phyloP scores from a whole-genome alignment of 495 filamentous ascomycete genomes.

The Aspergillus panamensis region DNA sequence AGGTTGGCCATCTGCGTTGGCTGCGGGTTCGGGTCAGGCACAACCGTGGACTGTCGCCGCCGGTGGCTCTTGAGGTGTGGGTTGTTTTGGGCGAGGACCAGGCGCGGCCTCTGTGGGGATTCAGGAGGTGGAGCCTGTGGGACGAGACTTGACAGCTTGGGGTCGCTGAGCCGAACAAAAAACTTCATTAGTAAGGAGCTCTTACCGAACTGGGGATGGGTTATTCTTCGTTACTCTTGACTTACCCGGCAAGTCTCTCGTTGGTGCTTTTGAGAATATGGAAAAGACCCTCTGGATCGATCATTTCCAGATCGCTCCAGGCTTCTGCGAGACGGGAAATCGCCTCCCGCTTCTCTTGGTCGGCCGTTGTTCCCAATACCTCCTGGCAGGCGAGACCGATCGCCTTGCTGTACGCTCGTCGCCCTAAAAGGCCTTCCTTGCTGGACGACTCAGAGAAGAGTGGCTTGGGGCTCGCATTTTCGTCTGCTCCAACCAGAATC shows the following conservation, averaged over 20 bases:
- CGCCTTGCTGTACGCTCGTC: conserved; percentile 72
- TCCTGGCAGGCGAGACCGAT: conserved; percentile 81
- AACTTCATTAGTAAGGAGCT: conserved; percentile 15
- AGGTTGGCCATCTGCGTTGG: conserved; percentile 37
- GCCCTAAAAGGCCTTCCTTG: conserved; percentile 77
- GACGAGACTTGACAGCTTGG: conserved; percentile 49
- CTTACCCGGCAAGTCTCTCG: conserved; percentile 52
- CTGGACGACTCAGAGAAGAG: conserved; percentile 41
- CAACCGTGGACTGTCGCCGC: conserved; percentile 59
- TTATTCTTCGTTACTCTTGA: not conserved
- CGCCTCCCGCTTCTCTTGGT: conserved; percentile 72
- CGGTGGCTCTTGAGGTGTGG: conserved; percentile 78
- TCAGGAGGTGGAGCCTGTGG: conserved; percentile 40
- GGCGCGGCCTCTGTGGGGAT: conserved; percentile 54
- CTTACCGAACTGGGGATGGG: not conserved
- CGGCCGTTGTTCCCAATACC: conserved; percentile 72
- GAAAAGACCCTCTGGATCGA: conserved; percentile 89
- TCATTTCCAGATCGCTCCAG: conserved; percentile 75
- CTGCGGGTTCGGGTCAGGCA: conserved; percentile 33
- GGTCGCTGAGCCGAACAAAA: conserved; percentile 37
- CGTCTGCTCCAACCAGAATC: conserved; percentile 36
- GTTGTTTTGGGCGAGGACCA: conserved; percentile 77
- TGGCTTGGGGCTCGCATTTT: conserved; percentile 43
- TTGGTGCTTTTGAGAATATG: conserved; percentile 72
- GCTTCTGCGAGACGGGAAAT: conserved; percentile 77